phyloP scores from a whole-genome alignment of 2,329 filamentous ascomycete genomes.

The Fusarium transvaalense region DNA sequence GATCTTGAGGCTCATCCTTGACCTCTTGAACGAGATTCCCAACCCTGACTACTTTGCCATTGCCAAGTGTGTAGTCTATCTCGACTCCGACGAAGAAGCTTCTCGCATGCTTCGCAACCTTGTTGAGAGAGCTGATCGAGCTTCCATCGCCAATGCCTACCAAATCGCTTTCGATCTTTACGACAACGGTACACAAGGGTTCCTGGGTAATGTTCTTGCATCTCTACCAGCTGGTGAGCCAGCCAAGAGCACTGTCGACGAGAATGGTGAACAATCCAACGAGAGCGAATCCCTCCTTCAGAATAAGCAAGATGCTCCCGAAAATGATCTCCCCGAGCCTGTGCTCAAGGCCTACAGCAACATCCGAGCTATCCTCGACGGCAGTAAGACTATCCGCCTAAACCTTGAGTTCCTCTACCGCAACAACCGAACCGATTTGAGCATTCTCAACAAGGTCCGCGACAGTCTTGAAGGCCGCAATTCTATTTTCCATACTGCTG shows the following conservation, averaged over 20 bases:
- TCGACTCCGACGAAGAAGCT: slow-evolving; percentile 91
- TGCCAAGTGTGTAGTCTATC: slow-evolving; percentile 95
- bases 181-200: slow-evolving; percentile 98
- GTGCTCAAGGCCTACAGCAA: slow-evolving; percentile 70
- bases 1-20: slow-evolving; percentile 92
- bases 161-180: slow-evolving; percentile 98
- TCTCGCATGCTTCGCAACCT: slow-evolving; percentile 86
- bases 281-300: slow-evolving; percentile 65
- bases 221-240: slow-evolving; percentile 73
- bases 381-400: slow-evolving; percentile 92
- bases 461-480: slow-evolving; percentile 96
- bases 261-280: slow-evolving; percentile 58
- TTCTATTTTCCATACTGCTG: slow-evolving; percentile 97
- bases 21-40: slow-evolving; percentile 92
- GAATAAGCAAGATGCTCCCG: slow-evolving; percentile 66
- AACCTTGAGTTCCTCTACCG: slow-evolving; percentile 97
- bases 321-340: slow-evolving; percentile 65
- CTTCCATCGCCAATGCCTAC: slow-evolving; percentile 88
- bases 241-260: slow-evolving; percentile 57
- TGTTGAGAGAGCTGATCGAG: slow-evolving; percentile 81
- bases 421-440: slow-evolving; percentile 92
- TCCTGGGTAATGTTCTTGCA: slow-evolving; percentile 88
- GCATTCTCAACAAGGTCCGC: slow-evolving; percentile 94
- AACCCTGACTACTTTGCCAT: slow-evolving; percentile 98
- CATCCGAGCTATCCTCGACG: slow-evolving; percentile 79